Conservation (phyloP, 305 asterid genomes). For the Fraxinus velutina region DNA sequence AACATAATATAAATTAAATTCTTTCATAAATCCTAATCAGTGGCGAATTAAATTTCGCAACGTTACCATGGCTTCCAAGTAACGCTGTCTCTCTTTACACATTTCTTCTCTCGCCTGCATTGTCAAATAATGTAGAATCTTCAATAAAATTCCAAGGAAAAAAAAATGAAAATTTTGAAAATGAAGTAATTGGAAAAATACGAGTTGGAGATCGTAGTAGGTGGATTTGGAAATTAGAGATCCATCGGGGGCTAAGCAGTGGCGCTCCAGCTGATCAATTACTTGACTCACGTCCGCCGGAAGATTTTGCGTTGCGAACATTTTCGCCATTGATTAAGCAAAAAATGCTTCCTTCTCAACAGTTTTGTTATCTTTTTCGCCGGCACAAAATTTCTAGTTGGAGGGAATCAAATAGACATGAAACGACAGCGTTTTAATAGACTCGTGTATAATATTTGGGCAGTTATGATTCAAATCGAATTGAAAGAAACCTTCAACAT, state of each 20-base stretch:
- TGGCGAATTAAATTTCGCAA: neutral
- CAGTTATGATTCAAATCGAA: neutral
- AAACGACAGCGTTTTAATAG: constrained; percentile 15
- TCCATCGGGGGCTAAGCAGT: constrained; percentile 90
- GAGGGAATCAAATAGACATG: neutral
- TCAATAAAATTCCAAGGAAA: neutral
- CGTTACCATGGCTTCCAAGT: constrained; percentile 79
- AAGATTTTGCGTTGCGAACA: constrained; percentile 51
- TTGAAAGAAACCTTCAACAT: neutral
- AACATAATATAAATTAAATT: neutral
- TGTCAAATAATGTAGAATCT: constrained; percentile 10
- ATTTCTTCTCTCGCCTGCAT: constrained; percentile 94
- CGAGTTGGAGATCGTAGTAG: constrained; percentile 76
- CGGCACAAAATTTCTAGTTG: constrained; percentile 16
- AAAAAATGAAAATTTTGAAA: neutral
- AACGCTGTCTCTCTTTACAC: constrained; percentile 91
- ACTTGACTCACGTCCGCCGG: constrained; percentile 63
- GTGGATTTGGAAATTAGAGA: constrained; percentile 87
- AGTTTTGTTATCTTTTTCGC: constrained; percentile 10
- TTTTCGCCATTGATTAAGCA: constrained; percentile 38
- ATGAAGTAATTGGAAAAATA: constrained; percentile 25
- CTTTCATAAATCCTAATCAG: neutral
- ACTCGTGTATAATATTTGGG: neutral
- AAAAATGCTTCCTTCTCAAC: neutral
- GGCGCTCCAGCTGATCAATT: constrained; percentile 91